A percentile compares a stretch with the other conserved stretches of the same genome.
phyloP scores from a whole-genome alignment of 257 asterid genomes.

The Pogostemon cablin region DNA sequence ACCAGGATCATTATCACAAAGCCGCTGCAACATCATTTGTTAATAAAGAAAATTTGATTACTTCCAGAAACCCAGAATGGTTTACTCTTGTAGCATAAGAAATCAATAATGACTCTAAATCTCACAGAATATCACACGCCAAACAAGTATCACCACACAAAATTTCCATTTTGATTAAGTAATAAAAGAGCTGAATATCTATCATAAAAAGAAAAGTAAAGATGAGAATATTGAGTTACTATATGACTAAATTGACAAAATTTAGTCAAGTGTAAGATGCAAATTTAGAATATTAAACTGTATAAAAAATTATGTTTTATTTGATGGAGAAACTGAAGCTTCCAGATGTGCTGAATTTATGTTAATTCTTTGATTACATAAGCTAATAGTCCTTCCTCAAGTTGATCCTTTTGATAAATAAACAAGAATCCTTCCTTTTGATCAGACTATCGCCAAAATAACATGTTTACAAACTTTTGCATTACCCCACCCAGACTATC shows the following conservation, averaged over 20 bases:
- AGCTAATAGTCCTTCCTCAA: background rate
- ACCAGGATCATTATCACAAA: constrained; percentile 85
- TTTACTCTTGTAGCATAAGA: constrained; percentile 18
- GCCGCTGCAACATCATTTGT: constrained; percentile 54
- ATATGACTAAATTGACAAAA: background rate
- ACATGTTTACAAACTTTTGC: background rate
- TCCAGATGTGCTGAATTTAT: background rate
- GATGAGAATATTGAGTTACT: background rate
- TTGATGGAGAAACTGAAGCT: background rate
- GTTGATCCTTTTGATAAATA: constrained; percentile 2
- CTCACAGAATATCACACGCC: background rate
- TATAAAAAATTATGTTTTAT: constrained; percentile 1
- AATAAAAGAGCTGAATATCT: background rate
- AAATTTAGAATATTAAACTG: too few species aligned
- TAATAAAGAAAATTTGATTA: constrained; percentile 15
- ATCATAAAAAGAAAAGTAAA: constrained; percentile 5
- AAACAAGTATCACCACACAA: background rate
- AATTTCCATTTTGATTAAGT: background rate
- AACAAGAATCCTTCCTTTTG: constrained; percentile 12
- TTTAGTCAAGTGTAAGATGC: background rate
- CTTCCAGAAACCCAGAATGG: constrained; percentile 13
- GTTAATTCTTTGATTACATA: constrained; percentile 1
- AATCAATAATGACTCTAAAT: background rate
- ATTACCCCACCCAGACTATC: background rate
- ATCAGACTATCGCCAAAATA: background rate